Evolutionary conservation across 2,329 filamentous ascomycete species (phyloP).

Genomic region (Ascochyta fabae): DNA sequence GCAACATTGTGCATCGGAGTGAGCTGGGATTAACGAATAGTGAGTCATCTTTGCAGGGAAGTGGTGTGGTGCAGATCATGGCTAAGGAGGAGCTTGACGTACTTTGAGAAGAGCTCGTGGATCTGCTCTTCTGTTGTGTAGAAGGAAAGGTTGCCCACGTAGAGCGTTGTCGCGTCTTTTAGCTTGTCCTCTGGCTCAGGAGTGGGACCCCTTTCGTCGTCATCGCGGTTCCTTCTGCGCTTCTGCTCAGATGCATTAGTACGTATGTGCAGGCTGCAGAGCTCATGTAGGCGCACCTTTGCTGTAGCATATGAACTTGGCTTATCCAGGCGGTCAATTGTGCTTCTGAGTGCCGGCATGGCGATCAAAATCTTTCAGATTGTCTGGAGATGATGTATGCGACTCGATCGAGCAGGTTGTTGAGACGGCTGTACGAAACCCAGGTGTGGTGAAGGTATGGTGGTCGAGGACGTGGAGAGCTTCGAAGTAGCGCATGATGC

Average conservation of each 20-base stretch:
- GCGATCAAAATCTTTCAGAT: neutral
- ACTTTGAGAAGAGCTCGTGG: constrained; percentile 91
- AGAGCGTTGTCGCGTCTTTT: constrained; percentile 88
- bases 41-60: constrained; percentile 72
- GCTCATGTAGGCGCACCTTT: constrained; percentile 63
- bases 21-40: constrained; percentile 97
- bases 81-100: neutral
- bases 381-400: neutral
- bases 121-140: constrained; percentile 99
- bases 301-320: constrained; percentile 92
- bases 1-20: constrained; percentile 87
- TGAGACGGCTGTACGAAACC: neutral
- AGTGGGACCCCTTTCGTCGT: constrained; percentile 59
- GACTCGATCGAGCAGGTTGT: neutral
- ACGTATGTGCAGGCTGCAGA: neutral
- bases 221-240: constrained; percentile 72
- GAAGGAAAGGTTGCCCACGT: constrained; percentile 97
- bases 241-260: constrained; percentile 58
- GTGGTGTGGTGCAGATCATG: neutral
- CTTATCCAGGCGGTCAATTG: constrained; percentile 89
- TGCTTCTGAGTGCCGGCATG: constrained; percentile 64
- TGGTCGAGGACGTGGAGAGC: constrained; percentile 14
- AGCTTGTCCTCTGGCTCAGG: constrained; percentile 77
- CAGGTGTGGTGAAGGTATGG: constrained; percentile 3
- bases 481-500: constrained; percentile 21